These are phyloP conservation scores for Coniochaeta sp. DNA, from an alignment of 2,329 filamentous ascomycete genomes.

Conservation along the genomic window DNA sequence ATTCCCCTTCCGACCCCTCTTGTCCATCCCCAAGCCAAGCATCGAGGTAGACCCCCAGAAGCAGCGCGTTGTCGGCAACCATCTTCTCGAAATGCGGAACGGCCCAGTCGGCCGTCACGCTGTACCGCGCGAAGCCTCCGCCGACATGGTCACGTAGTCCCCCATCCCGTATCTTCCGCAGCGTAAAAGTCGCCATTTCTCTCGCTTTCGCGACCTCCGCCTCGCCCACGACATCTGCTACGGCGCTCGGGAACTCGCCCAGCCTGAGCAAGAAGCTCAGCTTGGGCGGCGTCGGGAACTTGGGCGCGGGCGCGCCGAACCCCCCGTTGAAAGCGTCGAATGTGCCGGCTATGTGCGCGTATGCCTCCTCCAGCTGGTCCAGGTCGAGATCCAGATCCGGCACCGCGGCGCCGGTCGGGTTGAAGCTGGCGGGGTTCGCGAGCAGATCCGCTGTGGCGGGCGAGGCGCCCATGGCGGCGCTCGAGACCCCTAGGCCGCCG, in stretches of 20 bases:
- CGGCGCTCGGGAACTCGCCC: conserved; percentile 60
- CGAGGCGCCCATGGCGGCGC: background rate
- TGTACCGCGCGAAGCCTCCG: conserved; percentile 63
- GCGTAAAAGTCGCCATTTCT: conserved; percentile 72
- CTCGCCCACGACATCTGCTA: conserved; percentile 81
- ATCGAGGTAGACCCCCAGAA: conserved; percentile 78
- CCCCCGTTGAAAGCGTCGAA: conserved; percentile 75
- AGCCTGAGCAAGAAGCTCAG: conserved; percentile 75
- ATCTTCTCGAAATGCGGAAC: conserved; percentile 97
- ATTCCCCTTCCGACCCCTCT: conserved; percentile 38
- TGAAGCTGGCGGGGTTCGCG: conserved; percentile 1
- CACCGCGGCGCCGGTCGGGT: conserved; percentile 20
- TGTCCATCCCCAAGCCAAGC: conserved; percentile 55
- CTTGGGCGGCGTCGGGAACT: conserved; percentile 85
- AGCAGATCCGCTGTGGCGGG: background rate
- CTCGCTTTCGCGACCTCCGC: conserved; percentile 67
- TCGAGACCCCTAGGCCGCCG: background rate
- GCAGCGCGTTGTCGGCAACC: conserved; percentile 83
- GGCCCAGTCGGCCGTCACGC: conserved; percentile 86
- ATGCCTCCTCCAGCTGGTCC: conserved; percentile 86
- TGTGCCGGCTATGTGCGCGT: conserved; percentile 69
- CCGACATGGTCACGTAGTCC: conserved; percentile 50
- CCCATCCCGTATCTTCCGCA: conserved; percentile 62
- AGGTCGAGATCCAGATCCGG: conserved; percentile 68
- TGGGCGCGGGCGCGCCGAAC: conserved; percentile 69